A percentile compares a stretch with the other conserved stretches of the same genome.
These are phyloP conservation scores for Solanum chilense DNA, from an alignment of 257 asterid species.

Conservation along the genomic window DNA sequence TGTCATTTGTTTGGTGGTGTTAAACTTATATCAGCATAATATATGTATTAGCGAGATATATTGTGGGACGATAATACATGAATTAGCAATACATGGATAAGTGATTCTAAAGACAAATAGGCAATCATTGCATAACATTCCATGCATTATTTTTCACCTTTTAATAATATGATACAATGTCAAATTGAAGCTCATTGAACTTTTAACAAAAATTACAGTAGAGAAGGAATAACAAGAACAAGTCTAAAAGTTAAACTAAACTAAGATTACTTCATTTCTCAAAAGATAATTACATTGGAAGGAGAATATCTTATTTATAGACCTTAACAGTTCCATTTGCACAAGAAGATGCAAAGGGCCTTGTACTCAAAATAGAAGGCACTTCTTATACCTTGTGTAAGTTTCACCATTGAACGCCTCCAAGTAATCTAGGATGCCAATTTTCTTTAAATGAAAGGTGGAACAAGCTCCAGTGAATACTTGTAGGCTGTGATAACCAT, in stretches of 20 bases:
- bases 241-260: not conserved
- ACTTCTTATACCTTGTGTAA: constrained; percentile 47
- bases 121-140: not conserved
- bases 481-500: constrained; percentile 45
- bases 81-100: not conserved
- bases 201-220: not conserved
- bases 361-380: constrained; percentile 15
- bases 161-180: not conserved
- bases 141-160: not conserved
- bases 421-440: constrained; percentile 73
- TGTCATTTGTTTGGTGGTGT: not conserved
- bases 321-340: constrained; percentile 54
- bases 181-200: not conserved
- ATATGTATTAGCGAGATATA: not conserved
- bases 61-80: not conserved
- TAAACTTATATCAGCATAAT: not conserved
- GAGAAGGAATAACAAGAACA: not conserved
- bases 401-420: constrained; percentile 58
- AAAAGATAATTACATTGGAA: not conserved
- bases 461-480: constrained; percentile 54
- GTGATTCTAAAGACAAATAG: not conserved
- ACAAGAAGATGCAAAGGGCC: constrained; percentile 47
- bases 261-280: not conserved
- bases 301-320: not conserved
- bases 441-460: constrained; percentile 57